Evolutionary conservation across 306 rosid genomes (phyloP).

Genomic region (Arachis hypogaea): DNA sequence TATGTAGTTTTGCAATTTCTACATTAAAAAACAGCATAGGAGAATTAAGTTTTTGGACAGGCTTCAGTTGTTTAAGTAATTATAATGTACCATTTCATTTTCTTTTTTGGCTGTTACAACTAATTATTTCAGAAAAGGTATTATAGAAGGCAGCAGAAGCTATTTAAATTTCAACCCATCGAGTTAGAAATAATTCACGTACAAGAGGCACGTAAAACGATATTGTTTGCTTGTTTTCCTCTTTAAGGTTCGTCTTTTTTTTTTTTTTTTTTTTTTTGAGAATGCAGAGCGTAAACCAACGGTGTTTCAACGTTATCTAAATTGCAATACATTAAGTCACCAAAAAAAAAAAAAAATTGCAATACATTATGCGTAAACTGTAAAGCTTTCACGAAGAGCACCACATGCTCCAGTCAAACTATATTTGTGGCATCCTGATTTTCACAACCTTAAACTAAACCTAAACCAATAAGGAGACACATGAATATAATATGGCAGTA

Average conservation of each 20-base stretch:
- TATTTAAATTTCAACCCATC: neutral
- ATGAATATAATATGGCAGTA: neutral
- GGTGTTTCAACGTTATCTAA: slow-evolving; percentile 1
- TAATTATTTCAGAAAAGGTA: no score
- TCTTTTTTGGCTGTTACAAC: neutral
- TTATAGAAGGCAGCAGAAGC: neutral
- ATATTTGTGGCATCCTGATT: slow-evolving; percentile 12
- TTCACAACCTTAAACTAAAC: slow-evolving; percentile 22
- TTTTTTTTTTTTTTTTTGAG: no score
- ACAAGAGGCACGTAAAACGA: neutral
- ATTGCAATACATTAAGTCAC: neutral
- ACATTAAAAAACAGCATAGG: neutral
- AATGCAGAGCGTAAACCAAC: neutral
- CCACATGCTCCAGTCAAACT: neutral
- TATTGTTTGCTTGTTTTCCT: neutral
- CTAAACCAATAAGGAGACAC: neutral
- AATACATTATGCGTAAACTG: neutral
- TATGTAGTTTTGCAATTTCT: slow-evolving; percentile 13
- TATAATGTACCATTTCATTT: no score
- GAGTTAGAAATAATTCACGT: neutral
- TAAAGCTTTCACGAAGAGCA: slow-evolving; percentile 10
- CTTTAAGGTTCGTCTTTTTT: no score
- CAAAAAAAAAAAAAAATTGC: no score
- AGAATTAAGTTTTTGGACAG: no score
- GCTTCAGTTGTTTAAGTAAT: no score